Base-by-base conservation (phyloP, 108 stramenopile species). In the Heterococcus sp. region DNA sequence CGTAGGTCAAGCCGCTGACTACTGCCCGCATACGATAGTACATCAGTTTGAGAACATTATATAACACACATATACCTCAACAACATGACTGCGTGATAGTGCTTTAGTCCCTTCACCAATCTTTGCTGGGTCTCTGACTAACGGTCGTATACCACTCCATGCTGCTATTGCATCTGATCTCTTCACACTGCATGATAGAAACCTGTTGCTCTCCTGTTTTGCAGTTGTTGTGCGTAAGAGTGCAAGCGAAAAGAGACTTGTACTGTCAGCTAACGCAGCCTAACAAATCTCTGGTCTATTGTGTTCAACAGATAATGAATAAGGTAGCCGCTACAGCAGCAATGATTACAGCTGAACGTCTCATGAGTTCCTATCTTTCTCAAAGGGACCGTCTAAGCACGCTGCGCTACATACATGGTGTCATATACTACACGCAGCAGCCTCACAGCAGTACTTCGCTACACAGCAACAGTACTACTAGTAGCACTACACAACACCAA, bases 151-250 rank as follows among this genome's bases (percentile, higher is more conserved):
- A 40, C 90, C 90, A 1, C 89, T 87, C 90, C 90, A 90, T 37
- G 90, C 89, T 0, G 88, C 85, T 38, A 88, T 87, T n/a, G 89
- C 89, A 37, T 90, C 90, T 14, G 73, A 37, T 3, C 85, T 81
- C 36, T 65, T 33, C 1, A 89, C 83, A 33, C 37, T 46, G 33
- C 71, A 32, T 38, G 75, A 73, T 31, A 89, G 81, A 86, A 11
- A 95, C 83, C 72, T 90, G 68, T 90, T 82, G 69, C 90, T 91
- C 87, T 99, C 97, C 34, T 95, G 91, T 32, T 8, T n/a, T n/a
- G n/a, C n/a, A n/a, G n/a, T n/a, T n/a, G n/a, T n/a, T n/a, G n/a
- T n/a, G 33, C 2, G 11, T 4, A 67, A n/a, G n/a, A n/a, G 33
- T 8, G 2, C 4, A 0, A 5, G 32, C 1, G 0, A 11, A 11